Percentiles rank a stretch among this genome's conserved stretches.
Conservation (phyloP, 148 eudicot genomes). For the Mesembryanthemum crystallinum region DNA sequence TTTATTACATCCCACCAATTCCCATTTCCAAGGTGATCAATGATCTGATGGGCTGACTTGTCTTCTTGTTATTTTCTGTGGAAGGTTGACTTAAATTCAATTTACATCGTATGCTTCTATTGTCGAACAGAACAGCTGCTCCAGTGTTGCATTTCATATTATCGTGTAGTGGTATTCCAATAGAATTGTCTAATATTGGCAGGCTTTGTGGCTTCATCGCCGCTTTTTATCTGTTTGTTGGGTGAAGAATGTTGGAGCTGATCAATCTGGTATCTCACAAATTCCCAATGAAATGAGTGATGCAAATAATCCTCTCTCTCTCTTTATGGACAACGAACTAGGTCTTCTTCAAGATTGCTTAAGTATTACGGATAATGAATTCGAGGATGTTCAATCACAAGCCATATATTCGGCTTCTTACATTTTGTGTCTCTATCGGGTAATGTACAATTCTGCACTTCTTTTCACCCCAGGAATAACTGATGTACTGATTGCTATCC, state of each 20-base stretch:
- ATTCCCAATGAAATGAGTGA: conserved; percentile 7
- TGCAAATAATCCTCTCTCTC: conserved; percentile 17
- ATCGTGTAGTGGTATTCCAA: background rate
- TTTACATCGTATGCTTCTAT: too few species aligned
- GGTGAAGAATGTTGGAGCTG: conserved; percentile 44
- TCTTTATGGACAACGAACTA: conserved; percentile 46
- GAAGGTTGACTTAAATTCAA: too few species aligned
- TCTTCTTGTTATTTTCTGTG: too few species aligned
- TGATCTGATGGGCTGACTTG: too few species aligned
- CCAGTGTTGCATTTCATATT: background rate
- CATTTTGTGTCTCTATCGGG: conserved; percentile 64
- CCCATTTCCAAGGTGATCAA: too few species aligned
- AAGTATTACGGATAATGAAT: conserved; percentile 46
- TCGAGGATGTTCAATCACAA: conserved; percentile 77
- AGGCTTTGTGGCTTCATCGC: conserved; percentile 94
- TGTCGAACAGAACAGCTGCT: too few species aligned
- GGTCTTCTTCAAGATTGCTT: conserved; percentile 49
- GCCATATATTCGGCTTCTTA: conserved; percentile 61
- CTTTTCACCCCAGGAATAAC: background rate
- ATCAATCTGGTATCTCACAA: conserved; percentile 17
- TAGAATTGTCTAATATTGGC: conserved; percentile 8
- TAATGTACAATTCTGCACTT: conserved; percentile 22
- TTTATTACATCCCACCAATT: background rate
- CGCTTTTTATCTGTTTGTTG: conserved; percentile 69
- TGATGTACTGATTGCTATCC: background rate